Percentiles rank a stretch among this genome's conserved stretches.
Evolutionary conservation across 352 stramenopile species (phyloP).

Genomic region (Phytophthora pistaciae): DNA sequence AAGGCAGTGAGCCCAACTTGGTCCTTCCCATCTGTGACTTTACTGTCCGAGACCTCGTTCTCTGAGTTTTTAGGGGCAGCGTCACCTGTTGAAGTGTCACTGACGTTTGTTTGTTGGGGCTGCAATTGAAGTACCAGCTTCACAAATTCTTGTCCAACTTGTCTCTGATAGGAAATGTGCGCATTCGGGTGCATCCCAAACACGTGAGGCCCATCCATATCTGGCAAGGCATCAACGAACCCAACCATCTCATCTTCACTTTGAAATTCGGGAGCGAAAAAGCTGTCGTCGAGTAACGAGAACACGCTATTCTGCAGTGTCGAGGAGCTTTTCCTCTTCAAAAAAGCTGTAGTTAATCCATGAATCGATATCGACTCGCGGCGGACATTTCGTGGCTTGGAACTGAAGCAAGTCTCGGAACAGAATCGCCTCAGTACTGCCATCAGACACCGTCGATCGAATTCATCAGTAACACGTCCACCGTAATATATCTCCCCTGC

Average conservation of each 20-base stretch:
- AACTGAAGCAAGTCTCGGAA: slow-evolving; percentile 32
- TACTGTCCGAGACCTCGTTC: neutral
- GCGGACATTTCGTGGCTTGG: neutral
- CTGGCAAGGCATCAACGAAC: slow-evolving; percentile 60
- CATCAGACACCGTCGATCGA: slow-evolving; percentile 77
- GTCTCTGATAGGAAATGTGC: slow-evolving; percentile 71
- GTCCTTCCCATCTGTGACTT: neutral
- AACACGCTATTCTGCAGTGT: slow-evolving; percentile 16
- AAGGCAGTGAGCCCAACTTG: slow-evolving; percentile 27
- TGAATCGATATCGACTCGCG: slow-evolving; percentile 8
- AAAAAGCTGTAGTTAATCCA: neutral
- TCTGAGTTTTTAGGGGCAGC: neutral
- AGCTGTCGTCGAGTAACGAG: slow-evolving; percentile 38
- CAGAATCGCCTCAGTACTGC: slow-evolving; percentile 75
- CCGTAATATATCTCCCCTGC: slow-evolving; percentile 87
- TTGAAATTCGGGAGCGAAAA: slow-evolving; percentile 55
- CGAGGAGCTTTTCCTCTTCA: slow-evolving; percentile 16
- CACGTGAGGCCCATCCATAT: slow-evolving; percentile 68
- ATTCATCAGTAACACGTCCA: slow-evolving; percentile 84
- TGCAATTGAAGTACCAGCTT: slow-evolving; percentile 52
- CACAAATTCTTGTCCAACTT: slow-evolving; percentile 59
- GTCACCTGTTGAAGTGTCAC: neutral
- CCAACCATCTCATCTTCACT: slow-evolving; percentile 45
- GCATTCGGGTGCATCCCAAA: slow-evolving; percentile 89
- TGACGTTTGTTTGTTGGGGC: slow-evolving; percentile 8